phyloP scores from a whole-genome alignment of 331 rosid genomes.

The Malus hybrid region DNA sequence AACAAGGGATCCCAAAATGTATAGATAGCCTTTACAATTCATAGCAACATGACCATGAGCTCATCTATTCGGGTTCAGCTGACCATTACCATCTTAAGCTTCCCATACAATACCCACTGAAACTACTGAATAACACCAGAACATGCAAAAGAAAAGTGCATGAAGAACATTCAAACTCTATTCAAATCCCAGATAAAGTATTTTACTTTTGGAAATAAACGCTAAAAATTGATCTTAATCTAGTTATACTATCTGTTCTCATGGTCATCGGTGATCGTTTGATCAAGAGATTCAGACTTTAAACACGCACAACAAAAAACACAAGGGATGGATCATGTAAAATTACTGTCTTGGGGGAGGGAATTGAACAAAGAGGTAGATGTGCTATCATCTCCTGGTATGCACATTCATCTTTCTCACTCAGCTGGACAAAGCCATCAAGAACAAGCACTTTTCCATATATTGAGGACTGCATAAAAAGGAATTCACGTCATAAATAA shows the following conservation, averaged over 20 bases:
- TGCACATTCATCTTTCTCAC: constrained; percentile 94
- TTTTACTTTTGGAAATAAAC: not conserved
- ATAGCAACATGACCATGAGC: too few species aligned
- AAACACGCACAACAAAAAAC: not conserved
- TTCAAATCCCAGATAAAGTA: not conserved
- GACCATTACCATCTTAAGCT: too few species aligned
- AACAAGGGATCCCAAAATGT: too few species aligned
- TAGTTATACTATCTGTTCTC: not conserved
- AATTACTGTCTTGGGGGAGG: constrained; percentile 66
- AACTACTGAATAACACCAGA: not conserved
- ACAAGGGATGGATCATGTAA: not conserved
- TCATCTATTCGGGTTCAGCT: too few species aligned
- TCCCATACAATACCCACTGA: not conserved
- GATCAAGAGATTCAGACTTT: too few species aligned
- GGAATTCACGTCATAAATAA: not conserved
- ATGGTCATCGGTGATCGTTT: not conserved
- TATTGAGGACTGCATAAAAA: constrained; percentile 50
- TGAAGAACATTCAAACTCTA: not conserved
- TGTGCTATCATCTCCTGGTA: constrained; percentile 98
- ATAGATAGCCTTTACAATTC: too few species aligned
- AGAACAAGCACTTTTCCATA: constrained; percentile 96
- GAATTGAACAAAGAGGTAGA: constrained; percentile 93
- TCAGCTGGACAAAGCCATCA: constrained; percentile 91
- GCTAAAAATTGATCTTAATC: not conserved
- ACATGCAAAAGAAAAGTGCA: not conserved